Conservation (phyloP, 2,329 filamentous ascomycete genomes). For the Penicillium sp. region DNA sequence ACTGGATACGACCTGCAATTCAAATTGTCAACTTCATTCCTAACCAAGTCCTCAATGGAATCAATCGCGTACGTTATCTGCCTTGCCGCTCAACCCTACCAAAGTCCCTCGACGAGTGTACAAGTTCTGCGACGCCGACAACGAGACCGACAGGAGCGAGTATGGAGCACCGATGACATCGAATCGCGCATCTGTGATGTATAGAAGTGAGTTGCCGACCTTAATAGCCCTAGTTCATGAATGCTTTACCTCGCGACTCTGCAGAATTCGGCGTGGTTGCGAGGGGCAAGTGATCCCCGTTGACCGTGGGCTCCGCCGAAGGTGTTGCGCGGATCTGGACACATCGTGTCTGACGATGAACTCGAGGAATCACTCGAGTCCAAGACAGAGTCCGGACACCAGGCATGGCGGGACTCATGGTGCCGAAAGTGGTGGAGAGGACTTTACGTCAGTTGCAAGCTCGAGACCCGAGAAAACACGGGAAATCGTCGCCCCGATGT, state of each 20-base stretch:
- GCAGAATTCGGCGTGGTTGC: slow-evolving; percentile 36
- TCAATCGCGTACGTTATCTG: slow-evolving; percentile 67
- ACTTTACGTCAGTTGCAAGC: slow-evolving; percentile 23
- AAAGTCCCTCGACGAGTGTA: slow-evolving; percentile 89
- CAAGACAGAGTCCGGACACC: slow-evolving; percentile 32
- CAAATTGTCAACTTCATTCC: background rate
- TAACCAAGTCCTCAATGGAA: background rate
- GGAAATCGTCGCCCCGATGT: slow-evolving; percentile 22
- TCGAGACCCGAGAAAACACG: slow-evolving; percentile 12
- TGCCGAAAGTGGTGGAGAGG: slow-evolving; percentile 14
- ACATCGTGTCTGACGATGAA: slow-evolving; percentile 32
- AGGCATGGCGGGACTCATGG: slow-evolving; percentile 36
- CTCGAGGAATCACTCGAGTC: slow-evolving; percentile 28
- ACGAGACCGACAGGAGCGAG: slow-evolving; percentile 85
- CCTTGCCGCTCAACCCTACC: slow-evolving; percentile 80
- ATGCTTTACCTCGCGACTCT: slow-evolving; percentile 38
- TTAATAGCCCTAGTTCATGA: background rate
- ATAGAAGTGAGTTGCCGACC: slow-evolving; percentile 11
- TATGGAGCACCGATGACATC: slow-evolving; percentile 88
- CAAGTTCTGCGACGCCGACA: slow-evolving; percentile 88
- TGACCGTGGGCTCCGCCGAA: slow-evolving; percentile 34
- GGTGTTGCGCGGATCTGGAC: slow-evolving; percentile 44
- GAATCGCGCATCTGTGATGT: slow-evolving; percentile 73
- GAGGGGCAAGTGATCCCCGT: slow-evolving; percentile 35
- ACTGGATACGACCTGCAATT: slow-evolving; percentile 70